Evolutionary conservation across 495 filamentous ascomycete species (phyloP).

Genomic region (Thozetella sp.): DNA sequence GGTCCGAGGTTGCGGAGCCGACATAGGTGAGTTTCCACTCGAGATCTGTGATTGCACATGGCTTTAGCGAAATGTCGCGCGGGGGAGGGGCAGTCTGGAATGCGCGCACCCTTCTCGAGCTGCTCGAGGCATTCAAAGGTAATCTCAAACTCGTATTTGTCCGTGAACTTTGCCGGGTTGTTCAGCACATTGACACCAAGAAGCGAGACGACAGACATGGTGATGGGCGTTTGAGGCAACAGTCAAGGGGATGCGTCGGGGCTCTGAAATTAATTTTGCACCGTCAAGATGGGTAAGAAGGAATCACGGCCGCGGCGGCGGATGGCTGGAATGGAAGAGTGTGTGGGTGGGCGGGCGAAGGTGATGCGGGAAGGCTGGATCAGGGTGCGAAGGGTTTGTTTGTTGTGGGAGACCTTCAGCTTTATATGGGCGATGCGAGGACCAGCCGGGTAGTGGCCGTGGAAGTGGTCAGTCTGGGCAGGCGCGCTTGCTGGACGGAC

Average conservation of each 20-base stretch:
- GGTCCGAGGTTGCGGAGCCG: slow-evolving; percentile 94
- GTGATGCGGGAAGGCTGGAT: slow-evolving; percentile 1
- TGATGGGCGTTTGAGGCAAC: slow-evolving; percentile 33
- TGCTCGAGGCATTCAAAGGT: slow-evolving; percentile 95
- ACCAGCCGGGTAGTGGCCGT: background rate
- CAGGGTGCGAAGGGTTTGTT: background rate
- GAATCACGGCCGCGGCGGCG: background rate
- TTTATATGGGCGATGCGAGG: slow-evolving; percentile 1
- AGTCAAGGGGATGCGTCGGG: too few species aligned
- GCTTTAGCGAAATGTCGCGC: slow-evolving; percentile 4
- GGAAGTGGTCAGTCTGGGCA: background rate
- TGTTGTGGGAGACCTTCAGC: background rate
- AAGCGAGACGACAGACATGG: slow-evolving; percentile 95
- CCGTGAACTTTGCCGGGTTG: slow-evolving; percentile 90
- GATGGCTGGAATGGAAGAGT: background rate
- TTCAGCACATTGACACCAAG: slow-evolving; percentile 93
- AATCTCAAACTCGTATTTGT: slow-evolving; percentile 94
- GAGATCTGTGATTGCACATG: slow-evolving; percentile 64
- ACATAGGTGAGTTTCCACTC: slow-evolving; percentile 99
- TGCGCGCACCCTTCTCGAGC: slow-evolving; percentile 77
- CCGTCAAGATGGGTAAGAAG: too few species aligned
- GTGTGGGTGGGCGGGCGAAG: background rate
- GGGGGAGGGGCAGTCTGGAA: background rate
- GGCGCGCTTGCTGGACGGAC: slow-evolving; percentile 2
- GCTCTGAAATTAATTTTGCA: too few species aligned